Conservation (phyloP, 345 rosid genomes). For the Ceriops zippeliana region DNA sequence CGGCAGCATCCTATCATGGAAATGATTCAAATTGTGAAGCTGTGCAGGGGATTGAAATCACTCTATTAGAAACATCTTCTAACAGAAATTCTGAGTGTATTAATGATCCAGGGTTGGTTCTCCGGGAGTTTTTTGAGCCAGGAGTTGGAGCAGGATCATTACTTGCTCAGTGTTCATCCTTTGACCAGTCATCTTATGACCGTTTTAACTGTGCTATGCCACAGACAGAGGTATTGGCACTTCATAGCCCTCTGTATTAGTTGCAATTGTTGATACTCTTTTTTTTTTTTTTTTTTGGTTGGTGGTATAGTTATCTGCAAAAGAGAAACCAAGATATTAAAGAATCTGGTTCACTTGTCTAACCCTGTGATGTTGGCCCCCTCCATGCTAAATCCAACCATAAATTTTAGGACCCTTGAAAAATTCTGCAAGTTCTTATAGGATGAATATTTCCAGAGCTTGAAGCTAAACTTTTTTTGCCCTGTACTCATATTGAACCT, state of each 20-base stretch:
- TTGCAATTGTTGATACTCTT: too few relatives aligned
- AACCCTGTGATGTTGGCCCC: too few relatives aligned
- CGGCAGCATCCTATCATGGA: conserved; percentile 37
- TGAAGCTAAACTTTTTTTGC: too few relatives aligned
- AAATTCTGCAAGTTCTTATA: too few relatives aligned
- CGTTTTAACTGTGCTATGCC: conserved; percentile 43
- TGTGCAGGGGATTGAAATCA: conserved; percentile 65
- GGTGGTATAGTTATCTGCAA: too few relatives aligned
- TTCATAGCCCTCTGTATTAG: neutral
- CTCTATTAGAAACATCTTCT: conserved; percentile 59
- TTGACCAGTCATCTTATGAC: conserved; percentile 53
- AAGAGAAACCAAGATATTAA: too few relatives aligned
- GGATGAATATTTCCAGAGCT: too few relatives aligned
- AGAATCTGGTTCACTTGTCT: too few relatives aligned
- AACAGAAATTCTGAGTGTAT: conserved; percentile 49
- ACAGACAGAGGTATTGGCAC: conserved; percentile 57
- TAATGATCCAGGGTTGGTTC: conserved; percentile 72
- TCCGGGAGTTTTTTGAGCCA: conserved; percentile 65
- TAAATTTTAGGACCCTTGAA: too few relatives aligned
- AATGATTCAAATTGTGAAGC: conserved; percentile 43
- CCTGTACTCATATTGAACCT: too few relatives aligned
- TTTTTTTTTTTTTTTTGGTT: too few relatives aligned
- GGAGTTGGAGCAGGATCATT: conserved; percentile 66
- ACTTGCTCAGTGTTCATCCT: conserved; percentile 59
- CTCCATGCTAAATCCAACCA: too few relatives aligned